These are phyloP conservation scores for Omphalotus guepiniiformis DNA, from an alignment of 768 basidiomycete genomes.

Conservation along the genomic window DNA sequence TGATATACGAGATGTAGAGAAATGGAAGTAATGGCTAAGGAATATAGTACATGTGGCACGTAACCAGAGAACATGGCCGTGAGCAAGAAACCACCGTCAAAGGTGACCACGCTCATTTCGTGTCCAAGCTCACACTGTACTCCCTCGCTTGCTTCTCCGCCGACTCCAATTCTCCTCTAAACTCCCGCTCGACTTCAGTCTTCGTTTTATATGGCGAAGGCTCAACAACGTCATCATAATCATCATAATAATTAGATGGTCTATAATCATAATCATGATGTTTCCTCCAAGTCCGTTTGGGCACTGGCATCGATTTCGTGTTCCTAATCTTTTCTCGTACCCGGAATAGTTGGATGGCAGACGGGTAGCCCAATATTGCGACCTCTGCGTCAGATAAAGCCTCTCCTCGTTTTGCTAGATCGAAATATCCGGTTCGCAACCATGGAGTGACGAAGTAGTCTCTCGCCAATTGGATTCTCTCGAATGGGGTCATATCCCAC, in stretches of 20 bases:
- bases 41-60: constrained; percentile 61
- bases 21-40: constrained; percentile 60
- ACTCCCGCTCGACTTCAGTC: not conserved
- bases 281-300: too few species aligned
- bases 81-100: not conserved
- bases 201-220: too few species aligned
- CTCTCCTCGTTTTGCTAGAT: constrained; percentile 19
- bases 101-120: not conserved
- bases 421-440: constrained; percentile 26
- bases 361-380: constrained; percentile 20
- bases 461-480: constrained; percentile 26
- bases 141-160: not conserved
- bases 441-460: constrained; percentile 28
- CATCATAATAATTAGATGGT: too few species aligned
- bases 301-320: too few species aligned
- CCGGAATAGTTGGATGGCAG: constrained; percentile 2
- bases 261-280: too few species aligned
- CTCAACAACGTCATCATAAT: too few species aligned
- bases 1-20: constrained; percentile 63
- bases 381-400: constrained; percentile 23
- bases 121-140: not conserved
- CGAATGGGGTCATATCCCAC: constrained; percentile 15
- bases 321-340: constrained; percentile 1
- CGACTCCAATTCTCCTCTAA: not conserved
- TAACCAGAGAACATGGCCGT: constrained; percentile 31